phyloP scores from a whole-genome alignment of 805 yeast genomes.

The Saccharomyces jurei region DNA sequence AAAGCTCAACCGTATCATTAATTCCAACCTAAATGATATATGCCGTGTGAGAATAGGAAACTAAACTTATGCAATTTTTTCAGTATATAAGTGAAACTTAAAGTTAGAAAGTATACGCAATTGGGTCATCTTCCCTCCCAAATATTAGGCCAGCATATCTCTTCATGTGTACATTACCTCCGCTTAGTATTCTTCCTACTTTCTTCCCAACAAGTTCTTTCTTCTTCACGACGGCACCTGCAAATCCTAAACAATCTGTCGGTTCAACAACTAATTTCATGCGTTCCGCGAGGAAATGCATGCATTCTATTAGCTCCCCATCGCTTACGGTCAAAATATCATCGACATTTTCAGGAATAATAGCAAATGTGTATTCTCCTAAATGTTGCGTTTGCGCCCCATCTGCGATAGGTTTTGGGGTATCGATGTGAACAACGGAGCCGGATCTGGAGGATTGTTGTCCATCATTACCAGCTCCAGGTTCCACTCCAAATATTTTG shows the following conservation, averaged over 20 bases:
- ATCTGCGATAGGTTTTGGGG: conserved; percentile 16
- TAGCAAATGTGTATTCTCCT: conserved; percentile 12
- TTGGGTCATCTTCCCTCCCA: not conserved
- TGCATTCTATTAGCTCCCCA: conserved; percentile 9
- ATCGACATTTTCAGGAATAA: conserved; percentile 12
- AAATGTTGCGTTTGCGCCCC: conserved; percentile 18
- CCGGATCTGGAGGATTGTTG: conserved; percentile 13
- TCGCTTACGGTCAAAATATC: conserved; percentile 14
- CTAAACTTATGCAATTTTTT: too few relatives aligned
- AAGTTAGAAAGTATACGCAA: not conserved
- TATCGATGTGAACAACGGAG: conserved; percentile 7
- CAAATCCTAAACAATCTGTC: conserved; percentile 12
- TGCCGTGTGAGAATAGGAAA: too few relatives aligned
- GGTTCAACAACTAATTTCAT: conserved; percentile 19
- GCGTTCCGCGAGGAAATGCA: conserved; percentile 14
- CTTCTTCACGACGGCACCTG: not conserved
- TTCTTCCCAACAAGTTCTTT: conserved; percentile 4
- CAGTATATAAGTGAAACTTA: too few relatives aligned
- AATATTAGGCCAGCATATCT: not conserved
- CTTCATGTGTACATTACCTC: conserved; percentile 7
- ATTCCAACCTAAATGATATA: too few relatives aligned
- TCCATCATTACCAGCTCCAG: conserved; percentile 17
- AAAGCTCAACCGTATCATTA: too few relatives aligned
- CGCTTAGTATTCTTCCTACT: conserved; percentile 7
- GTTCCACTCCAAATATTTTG: conserved; percentile 16